phyloP scores from a whole-genome alignment of 768 basidiomycete species.

The Boletus coccyginus region DNA sequence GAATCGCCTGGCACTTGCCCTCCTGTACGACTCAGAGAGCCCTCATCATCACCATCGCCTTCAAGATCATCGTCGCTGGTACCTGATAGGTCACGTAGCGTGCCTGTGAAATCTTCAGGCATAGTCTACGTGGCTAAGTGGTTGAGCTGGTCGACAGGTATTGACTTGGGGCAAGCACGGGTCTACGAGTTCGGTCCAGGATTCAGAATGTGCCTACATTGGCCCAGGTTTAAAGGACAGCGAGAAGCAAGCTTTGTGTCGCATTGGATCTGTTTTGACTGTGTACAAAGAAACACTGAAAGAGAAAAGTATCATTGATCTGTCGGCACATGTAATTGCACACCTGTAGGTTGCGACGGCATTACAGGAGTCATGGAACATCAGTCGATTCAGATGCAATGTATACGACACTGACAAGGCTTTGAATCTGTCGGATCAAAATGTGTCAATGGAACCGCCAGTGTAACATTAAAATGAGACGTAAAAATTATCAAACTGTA shows the following conservation, averaged over 20 bases:
- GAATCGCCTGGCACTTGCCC: background rate
- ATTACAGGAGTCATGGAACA: background rate
- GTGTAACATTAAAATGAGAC: too few species aligned
- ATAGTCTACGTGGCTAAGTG: background rate
- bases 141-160: background rate
- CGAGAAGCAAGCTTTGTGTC: background rate
- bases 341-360: background rate
- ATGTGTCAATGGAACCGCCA: too few species aligned
- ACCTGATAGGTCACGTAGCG: background rate
- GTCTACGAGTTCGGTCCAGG: too few species aligned
- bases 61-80: background rate
- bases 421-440: too few species aligned
- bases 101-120: background rate
- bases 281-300: too few species aligned
- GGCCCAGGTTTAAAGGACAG: background rate
- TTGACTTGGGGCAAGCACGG: background rate
- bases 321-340: too few species aligned
- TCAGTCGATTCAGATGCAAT: too few species aligned
- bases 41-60: background rate
- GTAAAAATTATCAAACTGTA: too few species aligned
- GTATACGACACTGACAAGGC: too few species aligned
- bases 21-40: background rate
- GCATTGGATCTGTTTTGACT: background rate
- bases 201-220: too few species aligned
- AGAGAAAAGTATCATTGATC: too few species aligned